phyloP scores from a whole-genome alignment of 352 stramenopile genomes.

The Ophiocytium majus region DNA sequence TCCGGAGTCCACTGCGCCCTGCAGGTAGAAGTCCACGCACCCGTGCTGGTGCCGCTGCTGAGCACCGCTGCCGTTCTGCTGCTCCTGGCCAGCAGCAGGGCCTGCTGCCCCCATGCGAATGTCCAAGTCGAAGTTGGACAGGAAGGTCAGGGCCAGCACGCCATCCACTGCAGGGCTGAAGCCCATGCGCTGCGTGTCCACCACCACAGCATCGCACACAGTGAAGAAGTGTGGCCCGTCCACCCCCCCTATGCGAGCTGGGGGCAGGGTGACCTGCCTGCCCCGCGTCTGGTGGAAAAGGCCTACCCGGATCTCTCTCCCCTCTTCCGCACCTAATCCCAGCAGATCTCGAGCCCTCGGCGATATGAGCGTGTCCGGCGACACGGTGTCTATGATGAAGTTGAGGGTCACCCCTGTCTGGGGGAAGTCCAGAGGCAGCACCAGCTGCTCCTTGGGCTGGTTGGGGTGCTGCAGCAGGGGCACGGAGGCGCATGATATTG shows the following conservation, averaged over 20 bases:
- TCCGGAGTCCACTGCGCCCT: constrained; percentile 45
- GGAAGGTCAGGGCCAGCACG: constrained; percentile 47
- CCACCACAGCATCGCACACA: constrained; percentile 45
- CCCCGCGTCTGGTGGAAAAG: background rate
- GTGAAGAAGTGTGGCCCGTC: constrained; percentile 41
- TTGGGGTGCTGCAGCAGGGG: background rate
- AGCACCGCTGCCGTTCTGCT: too few species aligned
- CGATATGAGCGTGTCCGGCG: constrained; percentile 6
- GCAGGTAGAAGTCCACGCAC: constrained; percentile 41
- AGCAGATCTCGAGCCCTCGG: background rate
- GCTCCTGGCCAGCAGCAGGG: too few species aligned
- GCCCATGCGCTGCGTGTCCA: background rate
- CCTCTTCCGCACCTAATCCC: background rate
- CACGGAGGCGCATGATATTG: constrained; percentile 4
- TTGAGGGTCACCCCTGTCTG: background rate
- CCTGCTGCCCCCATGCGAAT: constrained; percentile 36
- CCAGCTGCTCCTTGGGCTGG: constrained; percentile 14
- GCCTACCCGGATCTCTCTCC: background rate
- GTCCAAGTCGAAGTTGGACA: constrained; percentile 46
- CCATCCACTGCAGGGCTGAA: constrained; percentile 18
- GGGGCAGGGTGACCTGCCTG: constrained; percentile 29
- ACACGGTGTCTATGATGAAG: constrained; percentile 6
- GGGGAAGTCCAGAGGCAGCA: constrained; percentile 15
- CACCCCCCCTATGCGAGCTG: constrained; percentile 43
- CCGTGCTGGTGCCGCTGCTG: too few species aligned